Evolutionary conservation across 495 filamentous ascomycete species (phyloP), one percentile per base, ranked within the genome.

Genomic region (Podospora pseudopauciseta): DNA sequence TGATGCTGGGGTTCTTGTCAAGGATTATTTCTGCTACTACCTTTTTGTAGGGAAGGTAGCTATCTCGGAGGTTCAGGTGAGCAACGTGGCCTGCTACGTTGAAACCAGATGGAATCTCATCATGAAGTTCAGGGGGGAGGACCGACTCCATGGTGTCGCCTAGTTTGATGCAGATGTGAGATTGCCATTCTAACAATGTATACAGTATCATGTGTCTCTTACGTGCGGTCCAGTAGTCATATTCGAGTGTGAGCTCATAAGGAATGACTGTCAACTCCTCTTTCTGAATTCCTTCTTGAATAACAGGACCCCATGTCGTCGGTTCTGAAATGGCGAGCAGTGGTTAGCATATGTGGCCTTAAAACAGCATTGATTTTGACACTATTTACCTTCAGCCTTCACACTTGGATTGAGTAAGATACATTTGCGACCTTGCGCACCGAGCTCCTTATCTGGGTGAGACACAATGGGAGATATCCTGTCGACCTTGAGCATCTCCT

Each of bases 201-300:
- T 20, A 26, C 5, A 26, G 54, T 39, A 27, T 20, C 4, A 58
- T 16, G 53, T 4, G 11, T 27, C 66, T 75, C 80, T 68, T 86
- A 94, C 92, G 81, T 76, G 92, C 93, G 53, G 80, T 88, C 93
- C 93, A 99, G 77, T 93, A 89, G 66, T 88, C 82, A 80, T 99
- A 99, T 63, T 90, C 86, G 67, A 99, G 81, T 49, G 83, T 74
- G 53, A 99, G 79, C 58, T 88, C 83, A 75, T 90, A 98, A 6
- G 91, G 89, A 15, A 90, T 81, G 39, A 98, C 73, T 16, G 82
- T 81, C 53, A 97, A 75, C 39, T 89, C 85, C 68, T 89, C 83
- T 63, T 82, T 84, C 62, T 88, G 74, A 1, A 94, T 86, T 27
- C 92, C 85, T 61, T 91, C 88, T 49, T 77, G 83, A n/a, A 97